Base-by-base conservation (phyloP, 257 asterid genomes). In the Scutellaria baicalensis region DNA sequence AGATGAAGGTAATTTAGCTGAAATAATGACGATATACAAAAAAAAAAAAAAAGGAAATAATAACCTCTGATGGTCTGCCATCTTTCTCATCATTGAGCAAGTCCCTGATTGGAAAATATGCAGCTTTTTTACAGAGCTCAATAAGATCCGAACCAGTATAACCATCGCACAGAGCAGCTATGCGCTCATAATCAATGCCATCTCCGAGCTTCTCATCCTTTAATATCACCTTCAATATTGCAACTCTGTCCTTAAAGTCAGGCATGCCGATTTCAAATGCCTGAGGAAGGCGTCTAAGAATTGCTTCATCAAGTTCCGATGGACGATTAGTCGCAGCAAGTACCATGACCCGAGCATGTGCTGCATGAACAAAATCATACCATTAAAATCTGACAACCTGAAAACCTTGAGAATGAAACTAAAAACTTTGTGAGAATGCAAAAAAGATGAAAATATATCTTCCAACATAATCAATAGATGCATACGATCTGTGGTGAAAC, bases 271-370 rank as follows among this genome's bases (percentile, higher is more conserved):
- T 84, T 83, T 92, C 94, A 73, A 92, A 92, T 60, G 95, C 81
- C 84, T 86, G 98, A 42, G 98, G 95, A 75, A 92, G 89, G 47
- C 96, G 96, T 20, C 96, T 82, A 57, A 89, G 95, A 76, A 92
- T 92, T 68, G 97, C 96, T 74, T 89, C 97, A 78, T 92, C 97
- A 54, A 92, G 97, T 78, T 92, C 96, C n/a, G 95, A 92, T 57
- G 97, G 97, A 39, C 94, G 95, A 79, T 92, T 92, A 60, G 97
- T 89, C 0, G 97, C 97, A 67, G 96, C 96, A 6, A 92, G 95
- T 50, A 92, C 97, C 96, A 87, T 89, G 44, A 89, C 95, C 51
- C 84, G 83, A 71, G 97, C 95, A 78, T 84, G 71, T 54, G 85
- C 96, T 89, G 78, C 78, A 60, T 5, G n/a, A 72, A 8, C 47